A percentile compares a stretch with the other conserved stretches of the same genome.
Evolutionary conservation across 1,284 basidiomycete species (phyloP).

Genomic region (Austroboletus novae-zelandiae): DNA sequence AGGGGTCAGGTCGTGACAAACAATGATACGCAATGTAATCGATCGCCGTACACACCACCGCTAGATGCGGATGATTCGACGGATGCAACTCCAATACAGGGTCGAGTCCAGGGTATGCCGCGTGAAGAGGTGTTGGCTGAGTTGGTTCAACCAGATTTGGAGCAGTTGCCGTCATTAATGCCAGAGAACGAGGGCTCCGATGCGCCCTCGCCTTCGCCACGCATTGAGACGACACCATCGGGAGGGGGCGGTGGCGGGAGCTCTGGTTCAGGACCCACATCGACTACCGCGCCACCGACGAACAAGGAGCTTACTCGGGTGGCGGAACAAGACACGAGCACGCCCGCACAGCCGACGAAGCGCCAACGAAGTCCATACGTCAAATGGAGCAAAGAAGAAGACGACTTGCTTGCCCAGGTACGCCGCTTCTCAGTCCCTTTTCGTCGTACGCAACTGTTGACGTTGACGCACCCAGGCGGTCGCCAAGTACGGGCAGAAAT

Average conservation of each 20-base stretch:
- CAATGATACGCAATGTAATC: background rate
- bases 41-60: background rate
- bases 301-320: slow-evolving; percentile 28
- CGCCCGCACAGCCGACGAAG: slow-evolving; percentile 12
- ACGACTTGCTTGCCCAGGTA: slow-evolving; percentile 38
- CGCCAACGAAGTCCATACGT: slow-evolving; percentile 38
- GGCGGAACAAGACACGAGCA: slow-evolving; percentile 15
- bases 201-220: background rate
- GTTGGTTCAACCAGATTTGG: background rate
- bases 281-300: slow-evolving; percentile 1
- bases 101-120: background rate
- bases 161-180: background rate
- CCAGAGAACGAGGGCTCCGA: slow-evolving; percentile 5
- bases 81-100: slow-evolving; percentile 22
- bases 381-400: slow-evolving; percentile 41
- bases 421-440: background rate
- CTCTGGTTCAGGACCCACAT: background rate
- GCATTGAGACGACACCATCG: slow-evolving; percentile 7
- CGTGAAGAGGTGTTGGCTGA: slow-evolving; percentile 1
- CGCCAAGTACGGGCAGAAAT: slow-evolving; percentile 40
- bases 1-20: background rate
- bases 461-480: slow-evolving; percentile 28
- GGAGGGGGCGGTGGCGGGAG: background rate
- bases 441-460: background rate
- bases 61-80: slow-evolving; percentile 7